A percentile compares a stretch with the other conserved stretches of the same genome.
These are phyloP conservation scores for Podila verticillata DNA, from an alignment of 192 early-diverging fungal genomes.

Conservation along the genomic window DNA sequence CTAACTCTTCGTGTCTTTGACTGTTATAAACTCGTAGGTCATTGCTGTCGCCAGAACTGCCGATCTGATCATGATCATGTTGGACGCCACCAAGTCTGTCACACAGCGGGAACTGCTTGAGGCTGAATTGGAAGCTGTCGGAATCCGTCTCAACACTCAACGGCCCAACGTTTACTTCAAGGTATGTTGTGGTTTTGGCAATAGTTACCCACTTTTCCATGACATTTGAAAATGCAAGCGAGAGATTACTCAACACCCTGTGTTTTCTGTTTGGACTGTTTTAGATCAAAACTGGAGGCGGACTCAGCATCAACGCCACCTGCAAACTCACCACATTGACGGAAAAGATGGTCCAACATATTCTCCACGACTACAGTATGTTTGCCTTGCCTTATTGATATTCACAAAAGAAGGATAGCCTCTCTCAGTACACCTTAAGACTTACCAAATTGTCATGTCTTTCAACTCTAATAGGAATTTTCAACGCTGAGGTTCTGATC, in stretches of 20 bases:
- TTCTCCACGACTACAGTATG: conserved; percentile 94
- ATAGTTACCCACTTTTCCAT: no score
- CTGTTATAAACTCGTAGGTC: conserved; percentile 22
- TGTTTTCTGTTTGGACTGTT: no score
- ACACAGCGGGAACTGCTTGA: conserved; percentile 88
- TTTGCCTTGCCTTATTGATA: not conserved
- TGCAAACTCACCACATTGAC: conserved; percentile 86
- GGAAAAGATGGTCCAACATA: conserved; percentile 92
- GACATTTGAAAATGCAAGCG: no score
- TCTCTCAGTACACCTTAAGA: not conserved
- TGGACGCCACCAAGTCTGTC: conserved; percentile 93
- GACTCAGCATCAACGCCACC: conserved; percentile 94
- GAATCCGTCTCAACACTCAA: conserved; percentile 89
- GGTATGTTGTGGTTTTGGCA: conserved; percentile 19
- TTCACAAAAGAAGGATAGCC: no score
- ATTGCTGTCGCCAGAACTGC: conserved; percentile 97
- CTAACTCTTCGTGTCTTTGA: not conserved
- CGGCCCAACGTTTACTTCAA: conserved; percentile 98
- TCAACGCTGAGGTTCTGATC: conserved; percentile 97
- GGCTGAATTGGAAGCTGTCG: conserved; percentile 94
- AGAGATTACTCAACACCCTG: no score
- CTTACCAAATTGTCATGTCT: not conserved
- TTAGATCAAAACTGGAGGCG: conserved; percentile 93
- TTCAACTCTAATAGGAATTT: conserved; percentile 67
- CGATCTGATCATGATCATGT: conserved; percentile 97